Percentiles rank a stretch among this genome's conserved stretches.
phyloP scores from a whole-genome alignment of 164 flowering plant genomes.

The Annona squamosa region DNA sequence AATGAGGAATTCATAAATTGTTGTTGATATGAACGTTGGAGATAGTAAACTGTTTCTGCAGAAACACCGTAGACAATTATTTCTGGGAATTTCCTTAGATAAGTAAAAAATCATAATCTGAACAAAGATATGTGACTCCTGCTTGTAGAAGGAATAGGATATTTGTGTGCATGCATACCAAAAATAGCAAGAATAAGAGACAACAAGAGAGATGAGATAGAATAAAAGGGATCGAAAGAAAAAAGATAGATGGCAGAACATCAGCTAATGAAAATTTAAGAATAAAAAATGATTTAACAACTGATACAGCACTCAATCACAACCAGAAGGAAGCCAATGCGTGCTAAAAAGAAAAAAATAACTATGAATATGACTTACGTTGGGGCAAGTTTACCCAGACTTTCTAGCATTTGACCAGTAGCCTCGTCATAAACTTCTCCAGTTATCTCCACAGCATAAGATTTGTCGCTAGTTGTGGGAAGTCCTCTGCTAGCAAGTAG shows the following conservation, averaged over 20 bases:
- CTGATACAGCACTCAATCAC: background rate
- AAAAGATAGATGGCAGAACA: background rate
- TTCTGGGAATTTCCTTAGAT: background rate
- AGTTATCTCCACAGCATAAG: constrained; percentile 66
- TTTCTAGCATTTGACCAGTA: constrained; percentile 69
- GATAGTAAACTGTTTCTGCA: too few species aligned
- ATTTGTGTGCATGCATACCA: background rate
- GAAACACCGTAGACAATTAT: too few species aligned
- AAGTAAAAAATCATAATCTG: background rate
- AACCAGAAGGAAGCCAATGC: background rate
- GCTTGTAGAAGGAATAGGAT: background rate
- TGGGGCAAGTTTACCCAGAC: constrained; percentile 94
- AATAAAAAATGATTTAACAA: background rate
- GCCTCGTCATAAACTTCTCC: constrained; percentile 76
- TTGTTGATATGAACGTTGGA: too few species aligned
- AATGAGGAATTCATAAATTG: too few species aligned
- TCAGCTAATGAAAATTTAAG: background rate
- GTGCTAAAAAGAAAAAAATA: background rate
- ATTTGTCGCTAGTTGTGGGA: constrained; percentile 48
- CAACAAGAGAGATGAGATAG: background rate
- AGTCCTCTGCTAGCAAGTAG: constrained; percentile 82
- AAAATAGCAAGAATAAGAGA: background rate
- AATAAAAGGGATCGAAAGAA: background rate
- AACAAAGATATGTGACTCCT: background rate
- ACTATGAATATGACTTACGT: constrained; percentile 51